A percentile compares a stretch with the other conserved stretches of the same genome.
phyloP scores from a whole-genome alignment of 805 yeast genomes.

The Teunomyces stri region DNA sequence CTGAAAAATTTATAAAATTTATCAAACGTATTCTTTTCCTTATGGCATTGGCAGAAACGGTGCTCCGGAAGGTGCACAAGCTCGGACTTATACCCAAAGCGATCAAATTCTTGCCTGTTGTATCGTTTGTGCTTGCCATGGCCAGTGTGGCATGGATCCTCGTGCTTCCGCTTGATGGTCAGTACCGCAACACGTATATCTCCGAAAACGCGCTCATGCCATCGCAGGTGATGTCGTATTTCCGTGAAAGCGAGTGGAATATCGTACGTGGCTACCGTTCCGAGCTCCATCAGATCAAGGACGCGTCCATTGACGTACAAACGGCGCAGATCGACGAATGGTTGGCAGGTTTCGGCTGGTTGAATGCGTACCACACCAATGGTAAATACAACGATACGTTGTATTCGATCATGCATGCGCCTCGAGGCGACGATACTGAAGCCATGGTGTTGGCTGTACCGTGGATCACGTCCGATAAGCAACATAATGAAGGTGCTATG shows the following conservation, averaged over 20 bases:
- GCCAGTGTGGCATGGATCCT: slow-evolving; percentile 45
- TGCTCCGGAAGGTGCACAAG: slow-evolving; percentile 38
- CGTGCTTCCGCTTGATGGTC: slow-evolving; percentile 75
- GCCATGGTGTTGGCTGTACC: slow-evolving; percentile 90
- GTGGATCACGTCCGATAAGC: slow-evolving; percentile 68
- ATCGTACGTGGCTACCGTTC: slow-evolving; percentile 79
- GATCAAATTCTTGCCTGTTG: slow-evolving; percentile 29
- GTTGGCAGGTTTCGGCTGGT: slow-evolving; percentile 72
- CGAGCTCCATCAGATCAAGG: slow-evolving; percentile 45
- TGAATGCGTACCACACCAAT: slow-evolving; percentile 44
- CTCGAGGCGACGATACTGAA: slow-evolving; percentile 95
- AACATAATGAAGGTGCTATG: slow-evolving; percentile 75
- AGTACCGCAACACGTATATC: slow-evolving; percentile 77
- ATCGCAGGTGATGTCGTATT: slow-evolving; percentile 88
- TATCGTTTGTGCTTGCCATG: slow-evolving; percentile 35
- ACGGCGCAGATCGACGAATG: slow-evolving; percentile 52
- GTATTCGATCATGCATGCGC: slow-evolving; percentile 86
- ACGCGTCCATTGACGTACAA: slow-evolving; percentile 27
- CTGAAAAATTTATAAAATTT: not conserved
- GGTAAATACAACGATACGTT: slow-evolving; percentile 47
- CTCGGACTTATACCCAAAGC: slow-evolving; percentile 38
- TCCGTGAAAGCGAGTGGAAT: slow-evolving; percentile 94
- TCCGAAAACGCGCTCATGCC: slow-evolving; percentile 98
- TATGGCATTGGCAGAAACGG: slow-evolving; percentile 46
- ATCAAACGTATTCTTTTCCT: not conserved